phyloP scores from a whole-genome alignment of 2,329 filamentous ascomycete genomes.

The Aspergillus sp. region DNA sequence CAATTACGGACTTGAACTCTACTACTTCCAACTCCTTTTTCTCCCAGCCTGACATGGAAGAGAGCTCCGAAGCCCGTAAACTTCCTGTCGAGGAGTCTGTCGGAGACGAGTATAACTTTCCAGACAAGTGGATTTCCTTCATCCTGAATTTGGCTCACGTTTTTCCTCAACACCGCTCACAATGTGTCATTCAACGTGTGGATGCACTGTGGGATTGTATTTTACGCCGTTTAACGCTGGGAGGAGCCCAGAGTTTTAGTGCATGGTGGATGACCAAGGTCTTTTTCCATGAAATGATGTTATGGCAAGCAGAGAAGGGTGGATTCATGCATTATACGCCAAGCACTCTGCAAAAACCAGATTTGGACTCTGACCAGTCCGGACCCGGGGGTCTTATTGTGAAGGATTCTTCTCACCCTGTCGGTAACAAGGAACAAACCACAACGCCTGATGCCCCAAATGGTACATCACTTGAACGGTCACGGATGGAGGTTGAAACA shows the following conservation, averaged over 20 bases:
- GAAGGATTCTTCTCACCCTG: slow-evolving; percentile 20
- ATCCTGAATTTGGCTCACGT: slow-evolving; percentile 41
- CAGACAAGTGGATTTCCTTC: slow-evolving; percentile 48
- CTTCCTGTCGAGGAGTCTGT: slow-evolving; percentile 37
- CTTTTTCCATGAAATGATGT: slow-evolving; percentile 91
- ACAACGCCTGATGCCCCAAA: slow-evolving; percentile 20
- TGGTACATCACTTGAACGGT: slow-evolving; percentile 15
- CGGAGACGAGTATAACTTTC: slow-evolving; percentile 49
- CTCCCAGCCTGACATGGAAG: slow-evolving; percentile 32
- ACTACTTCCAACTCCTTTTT: slow-evolving; percentile 34
- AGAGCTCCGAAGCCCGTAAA: slow-evolving; percentile 30
- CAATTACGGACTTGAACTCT: slow-evolving; percentile 34
- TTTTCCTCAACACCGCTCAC: slow-evolving; percentile 43
- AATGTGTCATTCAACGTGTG: slow-evolving; percentile 47
- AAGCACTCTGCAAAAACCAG: slow-evolving; percentile 30
- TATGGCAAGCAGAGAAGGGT: slow-evolving; percentile 84
- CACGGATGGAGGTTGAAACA: slow-evolving; percentile 19
- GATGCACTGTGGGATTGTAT: slow-evolving; percentile 46
- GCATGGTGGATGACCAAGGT: slow-evolving; percentile 76
- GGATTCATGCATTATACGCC: slow-evolving; percentile 70
- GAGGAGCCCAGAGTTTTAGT: slow-evolving; percentile 48
- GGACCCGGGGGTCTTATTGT: slow-evolving; percentile 21
- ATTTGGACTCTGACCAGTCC: slow-evolving; percentile 23
- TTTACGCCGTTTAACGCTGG: slow-evolving; percentile 44
- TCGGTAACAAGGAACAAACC: slow-evolving; percentile 16